Evolutionary conservation across 495 filamentous ascomycete species (phyloP).

Genomic region (Tuber borchii): DNA sequence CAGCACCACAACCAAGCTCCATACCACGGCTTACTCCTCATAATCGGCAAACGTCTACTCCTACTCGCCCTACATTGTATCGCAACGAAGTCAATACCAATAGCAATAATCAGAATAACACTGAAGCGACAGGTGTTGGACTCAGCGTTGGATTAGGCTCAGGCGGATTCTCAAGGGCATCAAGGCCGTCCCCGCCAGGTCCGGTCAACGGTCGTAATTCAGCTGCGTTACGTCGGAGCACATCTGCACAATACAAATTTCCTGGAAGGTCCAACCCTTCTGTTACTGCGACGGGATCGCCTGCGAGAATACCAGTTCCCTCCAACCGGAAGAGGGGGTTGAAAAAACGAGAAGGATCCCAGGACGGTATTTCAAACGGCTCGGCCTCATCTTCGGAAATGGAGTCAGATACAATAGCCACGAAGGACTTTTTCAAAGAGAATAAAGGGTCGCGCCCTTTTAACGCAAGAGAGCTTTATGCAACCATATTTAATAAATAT

Average conservation of each 20-base stretch:
- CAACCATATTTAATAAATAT: conserved; percentile 11
- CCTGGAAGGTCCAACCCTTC: neutral
- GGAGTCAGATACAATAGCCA: neutral
- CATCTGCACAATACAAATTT: neutral
- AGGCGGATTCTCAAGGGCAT: neutral
- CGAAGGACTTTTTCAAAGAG: neutral
- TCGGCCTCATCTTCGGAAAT: neutral
- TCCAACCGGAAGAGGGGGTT: neutral
- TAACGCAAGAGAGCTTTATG: conserved; percentile 5
- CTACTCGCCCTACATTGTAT: neutral
- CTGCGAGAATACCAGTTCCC: neutral
- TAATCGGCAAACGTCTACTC: conserved; percentile 5
- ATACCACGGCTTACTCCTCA: conserved; percentile 9
- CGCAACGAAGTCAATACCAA: neutral
- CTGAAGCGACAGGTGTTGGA: conserved; percentile 9
- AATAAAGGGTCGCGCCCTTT: neutral
- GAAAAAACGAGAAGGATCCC: conserved; percentile 2
- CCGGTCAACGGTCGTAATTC: conserved; percentile 5
- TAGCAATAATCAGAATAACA: neutral
- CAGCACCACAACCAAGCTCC: conserved; percentile 5
- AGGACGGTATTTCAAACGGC: neutral
- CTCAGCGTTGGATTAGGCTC: conserved; percentile 19
- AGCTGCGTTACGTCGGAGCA: conserved; percentile 10
- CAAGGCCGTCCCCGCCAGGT: conserved; percentile 19
- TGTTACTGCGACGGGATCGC: neutral